Evolutionary conservation across 2,329 filamentous ascomycete genomes (phyloP).

Genomic region (Pyricularia grisea): DNA sequence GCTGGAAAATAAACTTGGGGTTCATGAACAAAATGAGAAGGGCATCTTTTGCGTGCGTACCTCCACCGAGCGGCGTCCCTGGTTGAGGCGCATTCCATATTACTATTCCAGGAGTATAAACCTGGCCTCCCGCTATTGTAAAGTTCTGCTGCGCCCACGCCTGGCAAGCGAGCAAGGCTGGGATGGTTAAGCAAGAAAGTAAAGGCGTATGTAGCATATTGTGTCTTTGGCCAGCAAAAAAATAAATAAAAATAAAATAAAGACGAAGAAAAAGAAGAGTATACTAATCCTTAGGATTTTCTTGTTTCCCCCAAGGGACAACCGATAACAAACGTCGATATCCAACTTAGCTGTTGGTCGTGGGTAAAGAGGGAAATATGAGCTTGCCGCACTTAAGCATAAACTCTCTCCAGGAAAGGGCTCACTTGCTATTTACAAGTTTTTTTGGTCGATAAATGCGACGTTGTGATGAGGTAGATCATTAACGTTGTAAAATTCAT

Average conservation of each 20-base stretch:
- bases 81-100: constrained; percentile 59
- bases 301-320: not conserved
- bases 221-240: not conserved
- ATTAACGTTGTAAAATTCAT: not conserved
- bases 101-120: constrained; percentile 60
- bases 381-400: not conserved
- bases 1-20: not conserved
- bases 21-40: not conserved
- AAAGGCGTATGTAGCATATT: not conserved
- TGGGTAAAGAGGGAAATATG: not conserved
- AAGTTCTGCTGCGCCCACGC: constrained; percentile 32
- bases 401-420: not conserved
- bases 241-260: too few relatives aligned
- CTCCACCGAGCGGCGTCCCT: constrained; percentile 52
- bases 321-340: not conserved
- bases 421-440: not conserved
- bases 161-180: constrained; percentile 12
- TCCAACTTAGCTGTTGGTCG: not conserved
- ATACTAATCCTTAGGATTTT: not conserved
- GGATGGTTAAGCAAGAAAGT: not conserved
- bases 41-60: constrained; percentile 27
- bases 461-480: not conserved
- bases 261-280: too few relatives aligned
- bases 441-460: not conserved
- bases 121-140: constrained; percentile 53